Conservation (phyloP, 306 rosid genomes). For the Arachis hypogaea region DNA sequence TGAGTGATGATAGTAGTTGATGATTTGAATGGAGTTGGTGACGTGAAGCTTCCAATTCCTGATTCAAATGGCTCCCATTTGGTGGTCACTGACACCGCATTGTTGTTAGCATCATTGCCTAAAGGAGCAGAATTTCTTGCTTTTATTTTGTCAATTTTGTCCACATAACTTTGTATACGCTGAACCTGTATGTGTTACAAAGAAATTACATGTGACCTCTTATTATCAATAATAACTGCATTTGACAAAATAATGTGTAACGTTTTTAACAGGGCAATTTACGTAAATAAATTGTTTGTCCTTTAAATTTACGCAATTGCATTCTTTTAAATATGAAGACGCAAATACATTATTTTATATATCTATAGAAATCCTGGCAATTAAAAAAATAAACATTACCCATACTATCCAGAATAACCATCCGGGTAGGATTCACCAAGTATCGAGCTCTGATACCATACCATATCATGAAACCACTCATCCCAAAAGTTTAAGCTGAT, state of each 20-base stretch:
- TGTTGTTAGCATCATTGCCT: conserved; percentile 36
- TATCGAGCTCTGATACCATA: no score
- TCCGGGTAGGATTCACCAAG: no score
- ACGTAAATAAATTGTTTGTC: no score
- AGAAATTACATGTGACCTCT: neutral
- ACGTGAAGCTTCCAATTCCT: conserved; percentile 44
- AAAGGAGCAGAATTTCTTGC: conserved; percentile 48
- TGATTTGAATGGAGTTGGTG: conserved; percentile 25
- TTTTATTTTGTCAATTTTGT: conserved; percentile 62
- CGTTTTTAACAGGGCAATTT: no score
- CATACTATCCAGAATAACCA: no score
- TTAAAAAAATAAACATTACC: no score
- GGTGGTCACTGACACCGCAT: conserved; percentile 42
- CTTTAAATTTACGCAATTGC: no score
- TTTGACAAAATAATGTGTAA: neutral
- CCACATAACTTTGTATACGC: conserved; percentile 68
- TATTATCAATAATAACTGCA: neutral
- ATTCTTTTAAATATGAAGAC: no score
- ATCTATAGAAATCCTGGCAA: no score
- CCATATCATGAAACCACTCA: no score
- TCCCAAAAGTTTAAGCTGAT: no score
- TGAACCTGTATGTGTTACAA: conserved; percentile 51
- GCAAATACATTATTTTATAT: no score
- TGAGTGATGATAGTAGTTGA: conserved; percentile 40
- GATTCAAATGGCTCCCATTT: conserved; percentile 67